phyloP scores from a whole-genome alignment of 106 monocot species.

The Platanthera guangdongensis region DNA sequence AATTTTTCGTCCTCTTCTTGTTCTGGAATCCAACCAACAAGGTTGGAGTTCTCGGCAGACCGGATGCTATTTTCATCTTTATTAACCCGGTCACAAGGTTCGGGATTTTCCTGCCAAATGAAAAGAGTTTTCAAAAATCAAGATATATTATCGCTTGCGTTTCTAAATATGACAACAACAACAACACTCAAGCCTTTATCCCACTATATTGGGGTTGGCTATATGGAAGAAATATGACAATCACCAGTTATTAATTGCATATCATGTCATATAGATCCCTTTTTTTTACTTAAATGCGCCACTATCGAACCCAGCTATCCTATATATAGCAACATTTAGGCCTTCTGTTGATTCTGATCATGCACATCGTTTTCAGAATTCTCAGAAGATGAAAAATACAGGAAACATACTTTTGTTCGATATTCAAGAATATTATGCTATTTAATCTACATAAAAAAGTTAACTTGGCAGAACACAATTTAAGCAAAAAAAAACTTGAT shows the following conservation, averaged over 20 bases:
- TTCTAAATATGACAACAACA: neutral
- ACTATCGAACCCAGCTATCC: neutral
- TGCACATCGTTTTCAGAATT: neutral
- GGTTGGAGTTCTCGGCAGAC: slow-evolving; percentile 9
- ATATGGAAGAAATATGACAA: neutral
- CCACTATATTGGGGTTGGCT: neutral
- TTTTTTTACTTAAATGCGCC: neutral
- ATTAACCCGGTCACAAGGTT: slow-evolving; percentile 19
- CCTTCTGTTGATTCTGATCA: neutral
- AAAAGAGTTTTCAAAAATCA: slow-evolving; percentile 2
- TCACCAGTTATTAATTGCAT: neutral
- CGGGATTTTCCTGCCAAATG: slow-evolving; percentile 10
- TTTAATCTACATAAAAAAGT: neutral
- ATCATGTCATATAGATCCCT: neutral
- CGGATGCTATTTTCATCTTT: slow-evolving; percentile 11
- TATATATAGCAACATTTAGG: neutral
- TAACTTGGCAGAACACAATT: neutral
- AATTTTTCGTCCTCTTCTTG: slow-evolving; percentile 20
- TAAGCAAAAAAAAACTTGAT: neutral
- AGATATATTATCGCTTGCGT: neutral
- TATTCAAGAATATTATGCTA: neutral
- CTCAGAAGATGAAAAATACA: neutral
- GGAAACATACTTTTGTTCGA: neutral
- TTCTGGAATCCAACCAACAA: neutral
- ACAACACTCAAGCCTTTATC: too few species aligned